phyloP scores from a whole-genome alignment of 2,329 filamentous ascomycete species.

The Acrodontium crateriforme region DNA sequence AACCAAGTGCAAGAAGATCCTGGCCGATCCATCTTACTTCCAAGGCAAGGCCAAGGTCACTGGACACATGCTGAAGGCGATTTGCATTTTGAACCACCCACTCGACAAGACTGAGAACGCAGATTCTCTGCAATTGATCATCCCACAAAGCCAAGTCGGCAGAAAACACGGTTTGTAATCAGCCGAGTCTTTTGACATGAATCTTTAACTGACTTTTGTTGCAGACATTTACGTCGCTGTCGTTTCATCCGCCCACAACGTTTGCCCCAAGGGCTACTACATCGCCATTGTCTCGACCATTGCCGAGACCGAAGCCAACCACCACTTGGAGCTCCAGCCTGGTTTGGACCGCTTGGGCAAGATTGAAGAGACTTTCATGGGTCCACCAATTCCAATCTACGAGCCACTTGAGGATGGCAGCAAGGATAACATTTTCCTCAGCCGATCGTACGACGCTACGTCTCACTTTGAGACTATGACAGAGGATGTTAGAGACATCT shows the following conservation, averaged over 20 bases:
- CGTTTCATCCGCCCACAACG: constrained; percentile 90
- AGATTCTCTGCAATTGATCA: constrained; percentile 90
- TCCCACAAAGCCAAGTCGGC: constrained; percentile 92
- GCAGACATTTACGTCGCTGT: constrained; percentile 92
- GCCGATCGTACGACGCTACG: constrained; percentile 95
- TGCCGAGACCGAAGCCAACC: constrained; percentile 79
- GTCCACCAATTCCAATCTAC: constrained; percentile 81
- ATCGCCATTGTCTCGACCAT: constrained; percentile 98
- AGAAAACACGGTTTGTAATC: constrained; percentile 70
- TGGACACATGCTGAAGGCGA: constrained; percentile 85
- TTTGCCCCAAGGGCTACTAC: constrained; percentile 98
- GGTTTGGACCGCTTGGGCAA: constrained; percentile 83
- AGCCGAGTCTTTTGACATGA: not conserved
- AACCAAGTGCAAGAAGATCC: constrained; percentile 90
- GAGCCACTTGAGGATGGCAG: constrained; percentile 72
- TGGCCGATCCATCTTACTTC: constrained; percentile 96
- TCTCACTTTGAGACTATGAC: constrained; percentile 92
- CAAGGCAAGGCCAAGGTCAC: constrained; percentile 73
- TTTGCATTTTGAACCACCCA: constrained; percentile 94
- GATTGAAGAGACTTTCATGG: constrained; percentile 97
- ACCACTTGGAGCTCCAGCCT: constrained; percentile 86
- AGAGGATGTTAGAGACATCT: constrained; percentile 93
- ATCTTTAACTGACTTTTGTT: not conserved
- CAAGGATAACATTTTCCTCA: constrained; percentile 90
- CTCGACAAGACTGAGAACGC: constrained; percentile 75